These are phyloP conservation scores for Marsdenia floribunda DNA, from an alignment of 257 asterid species.

Conservation along the genomic window DNA sequence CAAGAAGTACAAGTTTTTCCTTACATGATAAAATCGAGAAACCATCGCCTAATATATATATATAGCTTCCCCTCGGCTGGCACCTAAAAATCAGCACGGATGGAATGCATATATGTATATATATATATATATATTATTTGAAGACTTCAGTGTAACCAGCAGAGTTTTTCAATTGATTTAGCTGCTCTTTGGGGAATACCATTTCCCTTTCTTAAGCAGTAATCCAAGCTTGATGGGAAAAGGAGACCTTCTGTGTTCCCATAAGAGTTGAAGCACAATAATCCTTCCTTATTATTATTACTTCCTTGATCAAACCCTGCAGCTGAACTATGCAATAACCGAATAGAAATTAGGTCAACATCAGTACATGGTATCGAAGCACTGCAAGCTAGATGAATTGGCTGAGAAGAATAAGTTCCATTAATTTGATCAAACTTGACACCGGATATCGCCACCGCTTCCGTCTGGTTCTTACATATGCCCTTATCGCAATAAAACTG, in stretches of 20 bases:
- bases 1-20: no score
- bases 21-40: no score
- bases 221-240: constrained; percentile 53
- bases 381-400: constrained; percentile 78
- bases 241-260: constrained; percentile 59
- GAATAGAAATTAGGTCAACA: constrained; percentile 41
- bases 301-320: no score
- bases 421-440: constrained; percentile 44
- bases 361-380: constrained; percentile 55
- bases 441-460: constrained; percentile 63
- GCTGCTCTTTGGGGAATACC: constrained; percentile 45
- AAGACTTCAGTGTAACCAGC: constrained; percentile 14
- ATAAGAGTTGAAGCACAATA: constrained; percentile 58
- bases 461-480: constrained; percentile 61
- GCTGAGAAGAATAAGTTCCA: constrained; percentile 60
- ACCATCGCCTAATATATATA: no score
- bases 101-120: constrained; percentile 20
- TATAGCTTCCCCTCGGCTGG: not conserved
- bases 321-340: constrained; percentile 37
- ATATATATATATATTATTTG: no score
- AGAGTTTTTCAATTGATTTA: constrained; percentile 48
- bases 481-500: constrained; percentile 72
- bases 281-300: constrained; percentile 19
- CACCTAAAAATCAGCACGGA: constrained; percentile 13
- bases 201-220: constrained; percentile 58